Evolutionary conservation across 2,329 filamentous ascomycete genomes (phyloP).

Genomic region (Penicillium rolfsii): DNA sequence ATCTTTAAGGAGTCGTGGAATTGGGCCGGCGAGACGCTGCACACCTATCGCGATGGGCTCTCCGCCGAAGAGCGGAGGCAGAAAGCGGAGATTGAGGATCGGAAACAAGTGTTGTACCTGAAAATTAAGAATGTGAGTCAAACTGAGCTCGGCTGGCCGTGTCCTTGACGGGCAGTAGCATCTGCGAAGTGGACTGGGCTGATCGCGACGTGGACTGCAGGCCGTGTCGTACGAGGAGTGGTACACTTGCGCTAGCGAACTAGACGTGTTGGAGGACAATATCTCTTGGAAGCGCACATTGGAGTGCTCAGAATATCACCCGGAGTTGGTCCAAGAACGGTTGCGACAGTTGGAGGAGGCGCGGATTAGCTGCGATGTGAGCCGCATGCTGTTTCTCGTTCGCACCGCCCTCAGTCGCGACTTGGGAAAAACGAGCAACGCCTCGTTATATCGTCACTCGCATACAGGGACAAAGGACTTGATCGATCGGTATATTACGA

Average conservation of each 20-base stretch:
- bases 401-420: constrained; percentile 79
- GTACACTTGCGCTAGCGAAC: constrained; percentile 72
- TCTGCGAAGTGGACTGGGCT: constrained; percentile 18
- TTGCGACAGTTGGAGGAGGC: constrained; percentile 75
- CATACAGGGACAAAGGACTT: constrained; percentile 84
- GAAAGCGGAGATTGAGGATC: constrained; percentile 56
- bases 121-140: constrained; percentile 67
- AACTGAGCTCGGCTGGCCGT: not conserved
- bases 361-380: constrained; percentile 70
- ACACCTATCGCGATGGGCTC: constrained; percentile 56
- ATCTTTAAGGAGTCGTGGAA: constrained; percentile 39
- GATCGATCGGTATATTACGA: constrained; percentile 85
- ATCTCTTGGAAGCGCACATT: constrained; percentile 76
- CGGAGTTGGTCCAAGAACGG: constrained; percentile 68
- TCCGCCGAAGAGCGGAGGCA: constrained; percentile 56
- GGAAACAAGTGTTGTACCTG: constrained; percentile 64
- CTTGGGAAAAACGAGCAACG: constrained; percentile 82
- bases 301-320: constrained; percentile 71
- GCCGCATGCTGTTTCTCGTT: constrained; percentile 76
- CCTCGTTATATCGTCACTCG: constrained; percentile 79
- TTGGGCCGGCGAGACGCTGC: constrained; percentile 41
- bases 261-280: constrained; percentile 79
- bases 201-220: constrained; percentile 44
- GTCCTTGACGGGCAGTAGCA: constrained; percentile 13
- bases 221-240: constrained; percentile 72